Base-by-base conservation (phyloP, 768 basidiomycete species). In the Peribolospora baueri region DNA sequence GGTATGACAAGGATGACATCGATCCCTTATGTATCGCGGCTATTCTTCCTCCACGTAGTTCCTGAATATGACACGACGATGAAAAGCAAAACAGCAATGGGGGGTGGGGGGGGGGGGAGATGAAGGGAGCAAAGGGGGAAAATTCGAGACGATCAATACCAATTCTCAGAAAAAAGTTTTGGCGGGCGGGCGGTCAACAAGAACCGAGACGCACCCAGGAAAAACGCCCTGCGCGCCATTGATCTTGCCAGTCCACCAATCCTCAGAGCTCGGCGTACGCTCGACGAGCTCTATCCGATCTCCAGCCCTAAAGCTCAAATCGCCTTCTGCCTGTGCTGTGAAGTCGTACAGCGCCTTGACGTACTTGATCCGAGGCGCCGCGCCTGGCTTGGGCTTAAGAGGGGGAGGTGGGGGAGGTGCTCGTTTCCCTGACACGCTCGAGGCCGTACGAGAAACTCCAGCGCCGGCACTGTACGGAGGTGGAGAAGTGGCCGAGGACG, bases 261-360 rank as follows among this genome's bases (percentile, higher is more conserved):
- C 90, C 65, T 97, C 85, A 38, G 79, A 65, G 62, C 78, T 88
- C 5, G 75, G 76, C 13, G 81, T 79, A 67, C 76, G 76, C 67
- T 88, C 80, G 42, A 93, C 74, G 54, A 97, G 71, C 69, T 91
- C 86, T 66, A 97, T 95, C 60, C 75, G 72, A 67, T 95, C 90
- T 11, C 91, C 91, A 11, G 78, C 76, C 58, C 73, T 77, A 71
- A 97, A 97, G 0, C 80, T 81, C 55, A 97, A 70, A 68, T 97
- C 91, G 2, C 91, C 91, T 0, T 83, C 86, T 46, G 88, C 84
- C 77, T 84, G 59, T 14, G 93, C 86, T 42, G 73, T 74, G 65
- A 91, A 98, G 67, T 98, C 93, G 65, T 93, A 98, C 63, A 97
- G 65, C 40, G 93, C 93, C 7, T 84, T 81, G 37, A 88, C 87